Conservation (phyloP, 306 rosid genomes). For the Gastrolobium villosum region DNA sequence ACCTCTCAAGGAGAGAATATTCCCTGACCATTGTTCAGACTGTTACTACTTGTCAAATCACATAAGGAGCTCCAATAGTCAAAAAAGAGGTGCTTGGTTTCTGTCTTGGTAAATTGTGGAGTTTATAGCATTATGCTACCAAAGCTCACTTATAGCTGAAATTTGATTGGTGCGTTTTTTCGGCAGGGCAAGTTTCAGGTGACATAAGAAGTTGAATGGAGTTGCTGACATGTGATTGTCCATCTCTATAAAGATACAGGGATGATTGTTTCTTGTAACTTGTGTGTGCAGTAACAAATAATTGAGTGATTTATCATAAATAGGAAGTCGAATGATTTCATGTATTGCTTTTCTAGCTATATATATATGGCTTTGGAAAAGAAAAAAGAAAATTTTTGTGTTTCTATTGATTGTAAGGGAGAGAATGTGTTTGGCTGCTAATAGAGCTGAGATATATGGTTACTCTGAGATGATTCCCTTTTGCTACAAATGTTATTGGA, state of each 20-base stretch:
- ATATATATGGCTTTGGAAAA: constrained; percentile 45
- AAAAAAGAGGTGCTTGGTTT: constrained; percentile 58
- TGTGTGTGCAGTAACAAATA: constrained; percentile 71
- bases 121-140: constrained; percentile 53
- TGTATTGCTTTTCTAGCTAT: constrained; percentile 47
- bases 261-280: constrained; percentile 63
- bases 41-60: constrained; percentile 69
- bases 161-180: constrained; percentile 61
- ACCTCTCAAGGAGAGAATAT: constrained; percentile 63
- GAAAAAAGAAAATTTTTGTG: constrained; percentile 43
- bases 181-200: constrained; percentile 53
- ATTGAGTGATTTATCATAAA: constrained; percentile 62
- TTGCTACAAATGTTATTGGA: constrained; percentile 41
- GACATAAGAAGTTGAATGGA: constrained; percentile 62
- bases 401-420: constrained; percentile 45
- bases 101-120: constrained; percentile 67
- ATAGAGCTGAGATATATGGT: constrained; percentile 45
- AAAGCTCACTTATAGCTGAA: constrained; percentile 61
- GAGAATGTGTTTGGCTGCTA: constrained; percentile 47
- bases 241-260: constrained; percentile 55
- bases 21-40: constrained; percentile 70
- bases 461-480: constrained; percentile 40
- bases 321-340: constrained; percentile 61
- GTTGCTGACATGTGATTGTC: constrained; percentile 57
- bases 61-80: constrained; percentile 48